Base-by-base conservation (phyloP, 768 basidiomycete genomes). In the Crassisporium funariophilum region DNA sequence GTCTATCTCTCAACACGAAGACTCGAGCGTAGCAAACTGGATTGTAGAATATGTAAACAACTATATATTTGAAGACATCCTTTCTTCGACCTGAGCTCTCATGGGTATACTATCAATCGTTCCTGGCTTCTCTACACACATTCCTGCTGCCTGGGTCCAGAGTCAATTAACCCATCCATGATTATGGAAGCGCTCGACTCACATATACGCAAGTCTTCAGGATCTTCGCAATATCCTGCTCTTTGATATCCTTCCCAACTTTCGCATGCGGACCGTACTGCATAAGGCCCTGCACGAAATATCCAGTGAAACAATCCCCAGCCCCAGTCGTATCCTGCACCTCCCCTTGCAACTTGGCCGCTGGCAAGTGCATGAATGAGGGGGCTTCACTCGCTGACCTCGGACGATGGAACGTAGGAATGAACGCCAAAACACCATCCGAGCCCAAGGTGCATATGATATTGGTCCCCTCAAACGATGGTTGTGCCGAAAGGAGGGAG, bases 301-400 rank as follows among this genome's bases (percentile, higher is more conserved):
- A 84, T 10, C 83, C 83, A 0, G 81, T 73, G 57, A 83, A 83
- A 49, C 81, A 82, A 52, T 84, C 83, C 0, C 83, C 83, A 1
- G 83, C 83, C 8, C 83, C 83, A 0, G 83, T 84, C 2, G 81
- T 83, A 55, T 84, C 82, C 12, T 63, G 56, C 4, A 69, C 64
- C 0, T 60, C 53, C 4, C 70, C 75, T 25, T 66, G 49, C 11
- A 83, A 59, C 35, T 59, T 61, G 2, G 74, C 74, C 4, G 81
- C 81, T 1, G 78, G 79, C n/a, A 79, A 50, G 47, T 71, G 66
- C 15, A 77, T 54, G 6, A 65, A 54, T 11, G 58, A 56, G 9
- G 62, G 47, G 2, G 52, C 37, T 8, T 49, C 55, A 9, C 65
- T 21, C 31, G 38, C 38, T 23, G 44, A 52, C 41, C 54, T 27